A percentile compares a stretch with the other conserved stretches of the same genome.
Conservation (phyloP, 1,284 basidiomycete species). For the Chiua sp. region DNA sequence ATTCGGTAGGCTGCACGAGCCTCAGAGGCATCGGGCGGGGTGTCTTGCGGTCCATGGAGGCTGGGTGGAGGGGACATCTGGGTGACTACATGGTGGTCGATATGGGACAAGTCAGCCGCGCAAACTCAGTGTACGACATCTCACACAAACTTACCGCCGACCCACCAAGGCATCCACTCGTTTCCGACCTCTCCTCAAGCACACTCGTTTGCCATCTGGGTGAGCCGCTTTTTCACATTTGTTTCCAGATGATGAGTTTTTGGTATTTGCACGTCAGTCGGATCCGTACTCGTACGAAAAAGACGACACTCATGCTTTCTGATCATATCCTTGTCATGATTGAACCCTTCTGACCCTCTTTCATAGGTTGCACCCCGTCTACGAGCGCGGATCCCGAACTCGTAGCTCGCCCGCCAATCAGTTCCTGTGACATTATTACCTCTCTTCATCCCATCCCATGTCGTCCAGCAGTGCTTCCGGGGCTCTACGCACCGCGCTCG, state of each 20-base stretch:
- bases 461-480: conserved; percentile 38
- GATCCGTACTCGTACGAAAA: conserved; percentile 40
- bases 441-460: conserved; percentile 10
- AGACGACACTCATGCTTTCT: conserved; percentile 49
- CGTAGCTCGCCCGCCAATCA: background rate
- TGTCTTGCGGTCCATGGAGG: conserved; percentile 15
- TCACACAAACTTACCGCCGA: conserved; percentile 4
- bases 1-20: conserved; percentile 12
- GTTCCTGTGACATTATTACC: background rate
- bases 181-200: too few species aligned
- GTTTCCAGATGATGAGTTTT: conserved; percentile 38
- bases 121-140: too few species aligned
- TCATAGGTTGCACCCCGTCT: conserved; percentile 3
- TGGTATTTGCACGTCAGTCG: conserved; percentile 62
- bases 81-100: conserved; percentile 9
- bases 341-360: conserved; percentile 5
- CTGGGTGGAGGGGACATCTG: background rate
- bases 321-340: conserved; percentile 12
- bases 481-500: conserved; percentile 31
- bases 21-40: background rate
- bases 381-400: background rate
- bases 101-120: conserved; percentile 24
- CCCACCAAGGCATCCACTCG: conserved; percentile 7
- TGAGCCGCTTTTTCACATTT: conserved; percentile 22
- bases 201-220: conserved; percentile 13